Conservation (phyloP, 352 stramenopile genomes). For the Globisporangium emineosum region DNA sequence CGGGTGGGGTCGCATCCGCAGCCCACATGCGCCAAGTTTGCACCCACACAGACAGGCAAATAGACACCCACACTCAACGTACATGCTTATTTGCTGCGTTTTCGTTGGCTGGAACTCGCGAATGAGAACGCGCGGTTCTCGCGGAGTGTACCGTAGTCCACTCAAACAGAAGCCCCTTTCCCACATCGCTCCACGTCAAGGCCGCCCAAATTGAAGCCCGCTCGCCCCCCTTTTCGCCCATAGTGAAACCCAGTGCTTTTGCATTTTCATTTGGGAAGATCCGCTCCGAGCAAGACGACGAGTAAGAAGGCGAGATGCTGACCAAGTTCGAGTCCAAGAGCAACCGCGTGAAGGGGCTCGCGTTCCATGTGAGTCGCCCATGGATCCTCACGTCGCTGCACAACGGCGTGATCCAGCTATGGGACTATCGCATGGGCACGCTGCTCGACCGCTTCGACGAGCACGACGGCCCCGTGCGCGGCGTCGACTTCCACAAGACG, state of each 20-base stretch:
- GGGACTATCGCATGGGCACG: slow-evolving; percentile 99
- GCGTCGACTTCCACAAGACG: slow-evolving; percentile 98
- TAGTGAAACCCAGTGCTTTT: slow-evolving; percentile 2
- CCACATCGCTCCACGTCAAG: slow-evolving; percentile 14
- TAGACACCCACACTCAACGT: background rate
- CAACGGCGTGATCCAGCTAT: slow-evolving; percentile 97
- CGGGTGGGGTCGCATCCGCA: background rate
- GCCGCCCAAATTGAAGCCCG: background rate
- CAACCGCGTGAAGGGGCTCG: slow-evolving; percentile 98
- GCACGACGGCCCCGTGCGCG: slow-evolving; percentile 98
- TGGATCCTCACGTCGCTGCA: slow-evolving; percentile 99
- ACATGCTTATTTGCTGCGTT: slow-evolving; percentile 14
- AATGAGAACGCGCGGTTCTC: slow-evolving; percentile 28
- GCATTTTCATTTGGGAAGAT: slow-evolving; percentile 9
- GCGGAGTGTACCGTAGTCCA: background rate
- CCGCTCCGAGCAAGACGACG: background rate
- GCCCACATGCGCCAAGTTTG: background rate
- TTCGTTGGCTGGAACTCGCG: slow-evolving; percentile 36
- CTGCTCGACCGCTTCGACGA: slow-evolving; percentile 99
- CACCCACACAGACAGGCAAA: background rate
- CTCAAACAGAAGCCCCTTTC: background rate
- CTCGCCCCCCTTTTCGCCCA: background rate
- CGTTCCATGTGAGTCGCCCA: slow-evolving; percentile 97
- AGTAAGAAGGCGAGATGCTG: slow-evolving; percentile 89
- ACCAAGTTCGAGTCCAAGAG: slow-evolving; percentile 99